Evolutionary conservation across 2,329 filamentous ascomycete genomes (phyloP), one percentile per base, ranked within the genome.

Genomic region (Aspergillus vadensis): DNA sequence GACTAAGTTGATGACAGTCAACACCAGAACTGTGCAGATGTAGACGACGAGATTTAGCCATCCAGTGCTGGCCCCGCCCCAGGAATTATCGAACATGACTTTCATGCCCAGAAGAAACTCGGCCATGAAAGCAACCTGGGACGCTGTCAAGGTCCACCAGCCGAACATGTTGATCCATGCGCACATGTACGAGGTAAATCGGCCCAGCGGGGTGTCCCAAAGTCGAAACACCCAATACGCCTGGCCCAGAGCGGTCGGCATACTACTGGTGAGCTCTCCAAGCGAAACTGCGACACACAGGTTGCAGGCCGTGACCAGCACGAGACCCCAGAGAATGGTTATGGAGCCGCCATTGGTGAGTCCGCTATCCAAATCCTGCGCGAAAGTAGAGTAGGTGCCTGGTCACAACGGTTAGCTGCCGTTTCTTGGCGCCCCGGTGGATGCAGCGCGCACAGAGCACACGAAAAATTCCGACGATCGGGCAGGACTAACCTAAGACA

Each of bases 281-380:
- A 90, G 77, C 14, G 86, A 88, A 19, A 84, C 83, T 41, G 86
- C 87, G 61, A 90, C 88, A 62, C 80, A 81, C 44, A 86, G 76
- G 9, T 85, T 87, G 65, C 89, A 84, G 50, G 87, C 72, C 3
- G 85, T 86, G 15, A 90, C 82, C 38, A 88, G 71, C 17, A 89
- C 80, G 85, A 84, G 91, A 47, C 88, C 89, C 82, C 86, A 91
- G 61, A 91, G 76, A 39, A 91, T 82, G 32, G 87, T 89, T n/a
- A 90, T 87, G 17, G 82, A 81, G 70, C 89, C 86, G 17, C 88
- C 88, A 59, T 81, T 84, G n/a, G 76, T 79, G 38, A 86, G 76
- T 5, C 83, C 84, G 61, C 78, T 83, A 58, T 76, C 77, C 6
- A 83, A 73, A 47, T 78, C 80, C 67, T 86, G 83, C 0, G 84